These are phyloP conservation scores for Neurospora sp. DNA, from an alignment of 495 filamentous ascomycete genomes.

Conservation along the genomic window DNA sequence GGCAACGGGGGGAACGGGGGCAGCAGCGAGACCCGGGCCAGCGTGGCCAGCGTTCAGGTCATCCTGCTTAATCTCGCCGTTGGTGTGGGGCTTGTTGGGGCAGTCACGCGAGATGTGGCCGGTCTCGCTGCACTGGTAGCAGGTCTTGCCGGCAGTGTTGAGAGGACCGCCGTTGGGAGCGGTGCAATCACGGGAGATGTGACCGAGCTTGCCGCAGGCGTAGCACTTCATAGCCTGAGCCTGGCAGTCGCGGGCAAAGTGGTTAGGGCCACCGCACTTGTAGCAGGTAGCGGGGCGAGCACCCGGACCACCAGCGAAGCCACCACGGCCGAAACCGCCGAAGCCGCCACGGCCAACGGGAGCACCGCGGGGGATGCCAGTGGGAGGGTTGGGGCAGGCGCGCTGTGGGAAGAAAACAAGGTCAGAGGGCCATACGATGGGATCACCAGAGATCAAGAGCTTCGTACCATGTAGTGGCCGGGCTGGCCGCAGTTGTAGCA, in stretches of 20 bases:
- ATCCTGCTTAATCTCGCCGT: conserved; percentile 36
- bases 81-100: conserved; percentile 48
- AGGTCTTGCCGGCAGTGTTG: conserved; percentile 93
- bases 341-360: conserved; percentile 59
- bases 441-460: background rate
- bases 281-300: conserved; percentile 91
- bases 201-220: conserved; percentile 95
- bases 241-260: conserved; percentile 97
- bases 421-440: conserved; percentile 9
- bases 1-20: conserved; percentile 16
- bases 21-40: conserved; percentile 10
- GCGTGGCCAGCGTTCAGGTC: conserved; percentile 11
- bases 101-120: conserved; percentile 97
- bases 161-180: conserved; percentile 93
- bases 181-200: conserved; percentile 96
- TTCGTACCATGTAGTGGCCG: conserved; percentile 64
- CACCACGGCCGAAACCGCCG: conserved; percentile 48
- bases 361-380: conserved; percentile 52
- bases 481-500: conserved; percentile 94
- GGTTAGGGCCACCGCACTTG: conserved; percentile 98
- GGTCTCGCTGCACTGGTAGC: conserved; percentile 92
- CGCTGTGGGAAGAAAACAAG: conserved; percentile 40
- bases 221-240: conserved; percentile 99
- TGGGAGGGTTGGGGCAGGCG: conserved; percentile 65
- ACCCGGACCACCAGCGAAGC: conserved; percentile 42